phyloP scores from a whole-genome alignment of 805 yeast species.

The Hanseniaspora guilliermondii region DNA sequence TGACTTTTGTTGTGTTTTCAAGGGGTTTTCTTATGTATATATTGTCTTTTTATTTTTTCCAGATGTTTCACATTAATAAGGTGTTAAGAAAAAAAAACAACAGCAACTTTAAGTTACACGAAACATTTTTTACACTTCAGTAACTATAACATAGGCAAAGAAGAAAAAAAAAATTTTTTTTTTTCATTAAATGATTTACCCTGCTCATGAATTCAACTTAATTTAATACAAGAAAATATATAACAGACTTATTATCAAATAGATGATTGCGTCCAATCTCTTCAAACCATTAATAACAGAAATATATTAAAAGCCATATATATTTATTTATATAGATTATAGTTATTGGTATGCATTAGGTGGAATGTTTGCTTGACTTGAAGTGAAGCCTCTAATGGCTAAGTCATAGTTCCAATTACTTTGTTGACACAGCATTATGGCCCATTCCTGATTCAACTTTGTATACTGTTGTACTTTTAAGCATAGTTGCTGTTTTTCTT shows the following conservation, averaged over 20 bases:
- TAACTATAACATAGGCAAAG: too few species aligned
- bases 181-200: too few species aligned
- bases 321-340: background rate
- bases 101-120: background rate
- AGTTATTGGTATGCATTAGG: conserved; percentile 33
- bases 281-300: too few species aligned
- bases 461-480: conserved; percentile 59
- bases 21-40: background rate
- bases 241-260: too few species aligned
- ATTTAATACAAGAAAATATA: too few species aligned
- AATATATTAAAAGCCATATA: background rate
- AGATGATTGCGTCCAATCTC: too few species aligned
- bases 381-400: conserved; percentile 59
- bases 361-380: conserved; percentile 49
- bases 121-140: too few species aligned
- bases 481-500: conserved; percentile 51
- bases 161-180: too few species aligned
- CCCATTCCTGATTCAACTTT: conserved; percentile 63
- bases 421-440: conserved; percentile 73
- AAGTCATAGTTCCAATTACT: conserved; percentile 69
- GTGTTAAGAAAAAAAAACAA: background rate
- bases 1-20: background rate
- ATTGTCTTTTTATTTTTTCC: background rate
- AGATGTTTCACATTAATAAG: background rate
- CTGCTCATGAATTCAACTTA: too few species aligned